These are phyloP conservation scores for Piromyces finnis DNA, from an alignment of 192 early-diverging fungal genomes.

Conservation along the genomic window DNA sequence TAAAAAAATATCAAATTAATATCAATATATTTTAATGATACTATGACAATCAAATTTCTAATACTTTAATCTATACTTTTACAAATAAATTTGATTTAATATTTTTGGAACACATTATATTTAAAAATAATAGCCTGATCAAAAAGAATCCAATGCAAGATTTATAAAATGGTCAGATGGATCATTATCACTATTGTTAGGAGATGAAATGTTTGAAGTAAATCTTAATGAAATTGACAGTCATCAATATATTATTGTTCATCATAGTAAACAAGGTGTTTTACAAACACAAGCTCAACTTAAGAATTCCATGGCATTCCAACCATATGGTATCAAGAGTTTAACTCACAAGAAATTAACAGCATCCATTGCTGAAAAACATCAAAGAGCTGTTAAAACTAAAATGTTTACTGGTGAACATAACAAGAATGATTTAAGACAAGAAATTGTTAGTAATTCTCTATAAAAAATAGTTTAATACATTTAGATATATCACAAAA, in stretches of 20 bases:
- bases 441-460: neutral
- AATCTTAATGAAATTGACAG: constrained; percentile 24
- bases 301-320: constrained; percentile 41
- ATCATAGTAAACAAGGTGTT: constrained; percentile 25
- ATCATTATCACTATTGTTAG: constrained; percentile 47
- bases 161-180: constrained; percentile 66
- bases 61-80: no score
- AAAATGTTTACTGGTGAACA: constrained; percentile 25
- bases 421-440: neutral
- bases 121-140: neutral
- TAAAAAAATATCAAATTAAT: no score
- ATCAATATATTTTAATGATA: no score
- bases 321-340: constrained; percentile 31
- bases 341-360: constrained; percentile 47
- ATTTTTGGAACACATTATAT: no score
- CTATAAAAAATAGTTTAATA: no score
- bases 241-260: constrained; percentile 41
- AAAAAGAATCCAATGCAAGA: constrained; percentile 54
- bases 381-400: constrained; percentile 41
- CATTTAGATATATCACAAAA: no score
- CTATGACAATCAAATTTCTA: no score
- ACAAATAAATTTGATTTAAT: no score
- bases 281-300: constrained; percentile 49
- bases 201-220: constrained; percentile 56
- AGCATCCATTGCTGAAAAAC: constrained; percentile 40